Conservation (phyloP, 192 early-diverging fungal species). For the Coemansia sp. region DNA sequence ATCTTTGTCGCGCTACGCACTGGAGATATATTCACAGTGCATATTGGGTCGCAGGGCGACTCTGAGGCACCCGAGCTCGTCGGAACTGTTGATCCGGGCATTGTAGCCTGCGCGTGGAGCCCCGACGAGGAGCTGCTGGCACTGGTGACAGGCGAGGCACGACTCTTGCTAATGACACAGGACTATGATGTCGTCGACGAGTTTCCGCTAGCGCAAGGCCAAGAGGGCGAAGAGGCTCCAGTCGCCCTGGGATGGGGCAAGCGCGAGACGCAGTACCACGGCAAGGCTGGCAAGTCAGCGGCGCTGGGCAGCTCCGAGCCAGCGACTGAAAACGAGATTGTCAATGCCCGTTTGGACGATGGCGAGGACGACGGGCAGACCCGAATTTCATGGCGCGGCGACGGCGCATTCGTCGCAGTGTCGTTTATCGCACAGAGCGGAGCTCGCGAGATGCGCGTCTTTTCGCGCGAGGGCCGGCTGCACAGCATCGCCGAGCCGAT, state of each 20-base stretch:
- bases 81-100: constrained; percentile 39
- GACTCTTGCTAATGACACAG: constrained; percentile 79
- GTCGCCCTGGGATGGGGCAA: constrained; percentile 96
- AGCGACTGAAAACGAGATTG: constrained; percentile 49
- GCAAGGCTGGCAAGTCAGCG: constrained; percentile 67
- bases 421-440: constrained; percentile 67
- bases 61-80: constrained; percentile 12
- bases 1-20: constrained; percentile 53
- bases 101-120: constrained; percentile 67
- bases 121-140: constrained; percentile 88
- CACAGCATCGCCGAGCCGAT: constrained; percentile 82
- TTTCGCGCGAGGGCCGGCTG: constrained; percentile 85
- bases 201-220: constrained; percentile 69
- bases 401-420: constrained; percentile 81
- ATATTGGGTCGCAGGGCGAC: background rate
- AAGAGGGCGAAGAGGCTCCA: constrained; percentile 69
- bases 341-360: constrained; percentile 49
- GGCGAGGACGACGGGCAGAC: constrained; percentile 70
- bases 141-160: constrained; percentile 70
- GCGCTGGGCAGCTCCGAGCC: constrained; percentile 23
- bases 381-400: constrained; percentile 89
- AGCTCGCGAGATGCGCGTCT: constrained; percentile 62
- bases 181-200: constrained; percentile 92
- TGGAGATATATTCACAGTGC: constrained; percentile 56
- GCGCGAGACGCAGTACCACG: constrained; percentile 98